Base-by-base conservation (phyloP, 2,329 filamentous ascomycete species). In the Pseudocercospora vitis region DNA sequence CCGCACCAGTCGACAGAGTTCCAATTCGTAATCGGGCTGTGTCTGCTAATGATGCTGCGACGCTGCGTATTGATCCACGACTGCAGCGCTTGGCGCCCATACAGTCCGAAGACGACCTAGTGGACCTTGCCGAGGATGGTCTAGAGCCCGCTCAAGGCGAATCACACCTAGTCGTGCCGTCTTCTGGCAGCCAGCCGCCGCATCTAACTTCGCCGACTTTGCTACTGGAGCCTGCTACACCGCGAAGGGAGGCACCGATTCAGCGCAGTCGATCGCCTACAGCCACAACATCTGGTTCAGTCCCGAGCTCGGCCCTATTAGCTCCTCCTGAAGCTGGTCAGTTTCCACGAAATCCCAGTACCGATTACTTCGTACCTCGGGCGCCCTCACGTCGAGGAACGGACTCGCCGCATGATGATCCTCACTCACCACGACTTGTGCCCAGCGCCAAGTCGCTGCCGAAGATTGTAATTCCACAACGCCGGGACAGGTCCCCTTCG, bases 31-130 rank as follows among this genome's bases (percentile, higher is more conserved):
- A 31, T 14, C 73, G 82, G 56, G 82, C 83, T 18, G 81, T 85
- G 2, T 85, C 83, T 12, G 78, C 81, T 2, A 83, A 83, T 58
- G 81, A 82, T 65, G 78, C 80, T 2, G 70, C 75, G 26, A 70
- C 71, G 8, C 62, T 80, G 24, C 73, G 68, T 19, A 62, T 81
- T 3, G 75, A 80, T 56, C 70, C 70, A 9, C 63, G 68, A 23
- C 40, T 64, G 7, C 58, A 55, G 6, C 46, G 32, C 11, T 32
- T 58, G 28, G 53, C 50, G 16, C 55, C 56, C 1, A 48, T 63
- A 39, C 53, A 40, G 24, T 56, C 54, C 2, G 50, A 53, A 28
- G 56, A 53, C 18, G 51, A 63, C 24, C 29, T 61, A 12, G 37
- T 56, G 5, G 53, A 58, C n/a, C 18, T 46, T 9, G 28, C 42